phyloP scores from a whole-genome alignment of 495 filamentous ascomycete genomes.

The Penicillium waksmanii region DNA sequence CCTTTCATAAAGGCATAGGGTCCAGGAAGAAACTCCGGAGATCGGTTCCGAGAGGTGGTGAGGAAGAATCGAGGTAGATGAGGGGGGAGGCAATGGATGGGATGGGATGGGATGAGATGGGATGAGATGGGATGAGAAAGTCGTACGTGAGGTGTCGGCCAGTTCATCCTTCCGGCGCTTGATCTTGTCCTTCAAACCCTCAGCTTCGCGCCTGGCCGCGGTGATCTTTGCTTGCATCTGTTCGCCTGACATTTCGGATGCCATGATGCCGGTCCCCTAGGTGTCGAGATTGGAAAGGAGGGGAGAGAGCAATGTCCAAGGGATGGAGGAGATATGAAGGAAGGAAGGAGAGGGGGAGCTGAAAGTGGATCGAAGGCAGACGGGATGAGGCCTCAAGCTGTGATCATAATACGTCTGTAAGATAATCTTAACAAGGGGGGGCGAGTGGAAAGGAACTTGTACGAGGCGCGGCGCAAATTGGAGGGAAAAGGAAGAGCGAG shows the following conservation, averaged over 20 bases:
- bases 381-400: constrained; percentile 23
- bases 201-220: constrained; percentile 94
- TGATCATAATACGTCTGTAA: constrained; percentile 26
- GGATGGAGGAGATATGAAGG: constrained; percentile 16
- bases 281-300: constrained; percentile 25
- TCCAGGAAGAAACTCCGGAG: neutral
- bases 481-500: constrained; percentile 18
- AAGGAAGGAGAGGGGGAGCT: constrained; percentile 13
- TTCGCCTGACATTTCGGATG: constrained; percentile 69
- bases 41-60: constrained; percentile 3
- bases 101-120: constrained; percentile 6
- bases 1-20: neutral
- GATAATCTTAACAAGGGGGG: constrained; percentile 16
- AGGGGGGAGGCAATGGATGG: neutral
- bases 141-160: constrained; percentile 94
- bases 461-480: constrained; percentile 18
- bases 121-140: constrained; percentile 16
- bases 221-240: constrained; percentile 89
- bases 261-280: constrained; percentile 48
- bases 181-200: constrained; percentile 97
- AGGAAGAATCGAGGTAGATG: neutral
- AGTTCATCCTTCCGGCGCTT: constrained; percentile 99
- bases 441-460: constrained; percentile 9
- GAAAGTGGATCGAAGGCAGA: constrained; percentile 15
- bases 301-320: constrained; percentile 22